phyloP scores from a whole-genome alignment of 2,329 filamentous ascomycete species.

The Arthrobotrys megalospora region DNA sequence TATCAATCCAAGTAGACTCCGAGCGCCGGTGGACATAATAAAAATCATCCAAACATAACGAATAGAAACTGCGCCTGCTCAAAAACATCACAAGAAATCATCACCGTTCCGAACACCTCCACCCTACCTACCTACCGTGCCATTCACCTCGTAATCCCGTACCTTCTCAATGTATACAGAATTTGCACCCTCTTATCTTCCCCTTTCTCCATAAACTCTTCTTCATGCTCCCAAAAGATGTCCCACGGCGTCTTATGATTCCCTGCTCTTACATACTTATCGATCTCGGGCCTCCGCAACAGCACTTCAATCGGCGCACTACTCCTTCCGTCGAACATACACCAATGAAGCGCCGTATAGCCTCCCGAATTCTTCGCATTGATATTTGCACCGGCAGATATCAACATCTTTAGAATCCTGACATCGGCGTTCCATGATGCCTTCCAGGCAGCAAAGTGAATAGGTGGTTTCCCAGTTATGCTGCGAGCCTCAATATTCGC shows the following conservation, averaged over 20 bases:
- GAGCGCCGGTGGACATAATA: slow-evolving; percentile 8
- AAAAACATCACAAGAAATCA: slow-evolving; percentile 14
- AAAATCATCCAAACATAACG: slow-evolving; percentile 6
- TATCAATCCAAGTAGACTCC: slow-evolving; percentile 4
- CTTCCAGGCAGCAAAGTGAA: slow-evolving; percentile 59
- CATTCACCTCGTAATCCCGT: slow-evolving; percentile 51
- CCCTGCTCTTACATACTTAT: slow-evolving; percentile 50
- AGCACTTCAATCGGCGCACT: slow-evolving; percentile 57
- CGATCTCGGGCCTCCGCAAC: slow-evolving; percentile 45
- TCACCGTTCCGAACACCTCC: not conserved
- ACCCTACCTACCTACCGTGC: not conserved
- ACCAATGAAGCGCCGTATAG: slow-evolving; percentile 58
- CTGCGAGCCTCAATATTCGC: slow-evolving; percentile 57
- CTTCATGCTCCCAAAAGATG: slow-evolving; percentile 60
- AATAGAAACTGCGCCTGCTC: not conserved
- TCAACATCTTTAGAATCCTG: slow-evolving; percentile 54
- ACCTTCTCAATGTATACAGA: slow-evolving; percentile 51
- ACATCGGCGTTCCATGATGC: slow-evolving; percentile 60
- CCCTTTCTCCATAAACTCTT: slow-evolving; percentile 47
- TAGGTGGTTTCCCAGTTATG: slow-evolving; percentile 57
- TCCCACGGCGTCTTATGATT: slow-evolving; percentile 60
- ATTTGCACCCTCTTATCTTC: slow-evolving; percentile 59
- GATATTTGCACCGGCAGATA: slow-evolving; percentile 54
- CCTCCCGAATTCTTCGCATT: slow-evolving; percentile 58
- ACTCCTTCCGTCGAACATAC: slow-evolving; percentile 59